Percentiles rank a stretch among this genome's conserved stretches.
Conservation (phyloP, 495 filamentous ascomycete species). For the Immersiella caudata region DNA sequence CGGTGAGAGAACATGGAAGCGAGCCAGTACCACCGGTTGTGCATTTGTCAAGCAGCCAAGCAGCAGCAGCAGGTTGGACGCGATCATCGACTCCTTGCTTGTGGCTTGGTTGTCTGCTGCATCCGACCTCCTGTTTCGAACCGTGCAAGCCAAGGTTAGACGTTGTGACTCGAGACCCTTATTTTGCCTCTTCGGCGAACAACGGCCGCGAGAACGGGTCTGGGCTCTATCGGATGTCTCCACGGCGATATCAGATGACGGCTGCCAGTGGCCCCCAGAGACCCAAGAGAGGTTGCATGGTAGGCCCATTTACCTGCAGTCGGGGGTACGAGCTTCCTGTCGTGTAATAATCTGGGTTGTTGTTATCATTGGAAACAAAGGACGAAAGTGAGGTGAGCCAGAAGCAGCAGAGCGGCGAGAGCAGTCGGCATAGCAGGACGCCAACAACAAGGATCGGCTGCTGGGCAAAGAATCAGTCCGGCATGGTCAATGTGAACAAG, state of each 20-base stretch:
- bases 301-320: conserved; percentile 25
- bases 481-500: not conserved
- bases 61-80: not conserved
- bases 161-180: conserved; percentile 10
- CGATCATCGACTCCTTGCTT: conserved; percentile 4
- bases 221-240: conserved; percentile 18
- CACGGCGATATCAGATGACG: conserved; percentile 28
- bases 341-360: not conserved
- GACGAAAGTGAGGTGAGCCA: conserved; percentile 8
- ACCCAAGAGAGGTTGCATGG: conserved; percentile 26
- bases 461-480: not conserved
- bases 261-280: conserved; percentile 19
- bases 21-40: not conserved
- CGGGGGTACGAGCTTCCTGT: conserved; percentile 19
- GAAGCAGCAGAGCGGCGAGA: not conserved
- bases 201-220: conserved; percentile 28
- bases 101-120: not conserved
- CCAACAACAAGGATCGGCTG: not conserved
- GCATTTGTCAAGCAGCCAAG: not conserved
- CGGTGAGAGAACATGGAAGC: conserved; percentile 12
- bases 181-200: not conserved
- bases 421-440: conserved; percentile 1
- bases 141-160: conserved; percentile 1
- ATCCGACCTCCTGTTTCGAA: not conserved
- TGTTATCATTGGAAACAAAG: conserved; percentile 2